Percentiles rank a stretch among this genome's conserved stretches.
Conservation (phyloP, 306 rosid genomes). For the Castanea mollissima region DNA sequence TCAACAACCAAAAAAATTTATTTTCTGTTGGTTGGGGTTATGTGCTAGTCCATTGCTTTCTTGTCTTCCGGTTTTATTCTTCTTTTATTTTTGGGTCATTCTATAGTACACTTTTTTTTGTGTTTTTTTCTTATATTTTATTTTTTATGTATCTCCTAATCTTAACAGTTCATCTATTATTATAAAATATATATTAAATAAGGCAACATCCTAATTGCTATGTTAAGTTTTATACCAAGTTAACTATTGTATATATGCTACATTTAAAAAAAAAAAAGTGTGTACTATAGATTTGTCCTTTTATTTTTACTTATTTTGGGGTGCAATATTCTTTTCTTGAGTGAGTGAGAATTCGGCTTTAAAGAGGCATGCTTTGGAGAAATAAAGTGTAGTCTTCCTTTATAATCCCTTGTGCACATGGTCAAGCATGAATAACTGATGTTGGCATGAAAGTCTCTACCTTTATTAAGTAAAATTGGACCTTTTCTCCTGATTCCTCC, state of each 20-base stretch:
- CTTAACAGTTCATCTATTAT: no score
- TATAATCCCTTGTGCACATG: constrained; percentile 25
- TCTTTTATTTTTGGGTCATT: neutral
- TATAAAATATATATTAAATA: no score
- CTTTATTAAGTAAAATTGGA: neutral
- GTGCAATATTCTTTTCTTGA: constrained; percentile 35
- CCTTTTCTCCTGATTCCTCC: neutral
- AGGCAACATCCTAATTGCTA: no score
- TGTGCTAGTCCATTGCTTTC: constrained; percentile 10
- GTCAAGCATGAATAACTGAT: constrained; percentile 20
- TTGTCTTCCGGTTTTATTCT: neutral
- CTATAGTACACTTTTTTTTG: no score
- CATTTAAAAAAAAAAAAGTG: no score
- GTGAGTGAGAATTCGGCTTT: constrained; percentile 27
- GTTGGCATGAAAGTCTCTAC: constrained; percentile 17
- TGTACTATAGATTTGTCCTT: no score
- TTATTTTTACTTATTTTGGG: neutral
- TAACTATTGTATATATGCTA: no score
- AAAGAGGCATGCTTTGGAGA: constrained; percentile 34
- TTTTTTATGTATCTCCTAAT: no score
- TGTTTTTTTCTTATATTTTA: no score
- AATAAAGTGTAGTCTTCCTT: constrained; percentile 29
- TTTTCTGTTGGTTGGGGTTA: constrained; percentile 16
- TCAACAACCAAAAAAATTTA: constrained; percentile 12
- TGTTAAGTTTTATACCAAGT: no score